A percentile compares a stretch with the other conserved stretches of the same genome.
These are phyloP conservation scores for Aegle marmelos DNA, from an alignment of 345 rosid species.

Conservation along the genomic window DNA sequence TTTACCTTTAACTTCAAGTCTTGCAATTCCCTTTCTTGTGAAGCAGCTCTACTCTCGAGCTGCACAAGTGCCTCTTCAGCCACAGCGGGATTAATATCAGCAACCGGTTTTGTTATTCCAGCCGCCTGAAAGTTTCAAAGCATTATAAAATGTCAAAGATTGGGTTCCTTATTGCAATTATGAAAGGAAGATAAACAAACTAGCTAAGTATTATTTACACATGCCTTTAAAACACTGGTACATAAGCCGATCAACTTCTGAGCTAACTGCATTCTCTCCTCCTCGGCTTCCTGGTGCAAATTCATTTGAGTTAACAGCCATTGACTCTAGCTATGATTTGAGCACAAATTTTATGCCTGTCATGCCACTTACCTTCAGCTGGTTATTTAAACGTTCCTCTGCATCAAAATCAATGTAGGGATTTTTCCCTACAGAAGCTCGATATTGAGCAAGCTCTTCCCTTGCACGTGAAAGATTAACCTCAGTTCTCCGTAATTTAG, in stretches of 20 bases:
- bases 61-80: constrained; percentile 85
- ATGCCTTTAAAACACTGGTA: constrained; percentile 69
- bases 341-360: neutral
- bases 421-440: constrained; percentile 58
- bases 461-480: constrained; percentile 53
- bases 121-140: constrained; percentile 44
- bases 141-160: neutral
- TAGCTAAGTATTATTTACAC: neutral
- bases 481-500: constrained; percentile 58
- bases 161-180: neutral
- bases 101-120: constrained; percentile 48
- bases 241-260: constrained; percentile 64
- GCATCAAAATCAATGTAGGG: constrained; percentile 49
- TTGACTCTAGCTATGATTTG: neutral
- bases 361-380: constrained; percentile 48
- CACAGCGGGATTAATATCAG: constrained; percentile 53
- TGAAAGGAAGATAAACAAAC: neutral
- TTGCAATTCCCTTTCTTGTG: constrained; percentile 64
- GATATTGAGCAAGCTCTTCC: constrained; percentile 79
- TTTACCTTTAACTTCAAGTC: constrained; percentile 57
- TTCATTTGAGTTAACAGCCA: constrained; percentile 7
- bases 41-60: constrained; percentile 51
- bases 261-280: constrained; percentile 63
- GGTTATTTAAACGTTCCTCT: constrained; percentile 46
- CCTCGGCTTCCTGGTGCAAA: constrained; percentile 58